Evolutionary conservation across 176 grass and related monocot genomes (phyloP), one percentile per base, ranked within the genome.

Genomic region (Typha latifolia): DNA sequence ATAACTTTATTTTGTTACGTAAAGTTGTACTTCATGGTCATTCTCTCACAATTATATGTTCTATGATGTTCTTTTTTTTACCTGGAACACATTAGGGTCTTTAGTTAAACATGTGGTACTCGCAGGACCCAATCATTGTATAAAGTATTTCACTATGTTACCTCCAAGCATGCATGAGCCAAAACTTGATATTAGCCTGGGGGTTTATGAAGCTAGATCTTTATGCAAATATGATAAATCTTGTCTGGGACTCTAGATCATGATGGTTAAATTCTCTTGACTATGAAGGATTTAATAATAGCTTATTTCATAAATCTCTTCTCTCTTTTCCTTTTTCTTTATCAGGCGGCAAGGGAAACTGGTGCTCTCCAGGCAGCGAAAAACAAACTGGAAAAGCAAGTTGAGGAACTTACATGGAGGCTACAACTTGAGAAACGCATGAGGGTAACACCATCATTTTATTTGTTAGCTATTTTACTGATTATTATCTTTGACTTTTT

Each of bases 331-430:
- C 32, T 63, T 24, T 56, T 66, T 84, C 67, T 69, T 86, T 69
- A 75, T 72, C 64, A 97, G 93, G 83, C 93, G 70, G 93, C 93
- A 72, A 90, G 83, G 69, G 93, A 97, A 87, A 97, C 93, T 62
- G 93, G 94, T 29, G 94, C 94, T 20, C 78, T 97, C 69, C 94
- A 97, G 90, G 89, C 85, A 61, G 94, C 88, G 62, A 97, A 97
- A 79, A 97, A 90, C 72, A 92, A 97, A 74, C 77, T 97, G 67
- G 94, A 92, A 82, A 97, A 97, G 50, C 80, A 97, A 97, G 85
- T 97, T 27, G 89, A 97, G 68, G 94, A 97, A 70, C 94, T 97
- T 80, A 84, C 83, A 3, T 97, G 89, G 94, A 74, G 83, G 68
- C 69, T 91, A 59, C 86, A 87, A 71, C 72, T 97, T 72, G 94